Evolutionary conservation across 768 basidiomycete genomes (phyloP), one percentile per base, ranked within the genome.

Genomic region (Tephrocybe sp.): DNA sequence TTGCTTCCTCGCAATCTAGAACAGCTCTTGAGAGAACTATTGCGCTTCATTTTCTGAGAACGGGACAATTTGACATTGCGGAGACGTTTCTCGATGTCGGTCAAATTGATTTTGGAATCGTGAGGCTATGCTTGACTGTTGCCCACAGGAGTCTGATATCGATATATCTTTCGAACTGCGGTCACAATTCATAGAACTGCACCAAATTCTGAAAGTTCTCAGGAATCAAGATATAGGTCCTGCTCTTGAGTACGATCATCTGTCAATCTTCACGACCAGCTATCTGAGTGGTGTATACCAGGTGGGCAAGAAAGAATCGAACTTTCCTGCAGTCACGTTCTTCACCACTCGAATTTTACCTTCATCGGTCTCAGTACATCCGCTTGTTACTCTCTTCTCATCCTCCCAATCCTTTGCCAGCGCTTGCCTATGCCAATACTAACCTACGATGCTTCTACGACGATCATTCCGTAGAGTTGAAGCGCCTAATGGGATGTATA

Each of bases 361-460:
- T 98, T 22, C 92, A 98, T 59, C 89, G 92, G 22, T 93, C 92
- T 9, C 87, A 93, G 64, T 98, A 91, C 64, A 79, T 97, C 46
- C 84, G 84, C 3, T 73, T 96, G 9, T 77, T 95, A 16, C 73
- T 89, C 40, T 73, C 80, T 25, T 77, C 80, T 9, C 74, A 82
- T 53, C 79, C 84, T 5, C 77, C 82, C 22, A 69, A 86, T 58
- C 73, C 78, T 26, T 51, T 71, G 3, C 70, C 74, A 11, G 90
- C 92, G 2, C 74, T 97, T 35, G 66, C 74, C 1, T 98, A 98
- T 67, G 90, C 91, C 18, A 84, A 81, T 27, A 65, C 72, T 3
- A 72, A 84, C 49, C 74, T 94, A 40, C 67, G 78, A 9, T 74
- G 79, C 11, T 88, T 92, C 61, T 86, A 82, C 59, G 55, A 71